These are phyloP conservation scores for Aschersonia sp. DNA, from an alignment of 2,329 filamentous ascomycete genomes.

Conservation along the genomic window DNA sequence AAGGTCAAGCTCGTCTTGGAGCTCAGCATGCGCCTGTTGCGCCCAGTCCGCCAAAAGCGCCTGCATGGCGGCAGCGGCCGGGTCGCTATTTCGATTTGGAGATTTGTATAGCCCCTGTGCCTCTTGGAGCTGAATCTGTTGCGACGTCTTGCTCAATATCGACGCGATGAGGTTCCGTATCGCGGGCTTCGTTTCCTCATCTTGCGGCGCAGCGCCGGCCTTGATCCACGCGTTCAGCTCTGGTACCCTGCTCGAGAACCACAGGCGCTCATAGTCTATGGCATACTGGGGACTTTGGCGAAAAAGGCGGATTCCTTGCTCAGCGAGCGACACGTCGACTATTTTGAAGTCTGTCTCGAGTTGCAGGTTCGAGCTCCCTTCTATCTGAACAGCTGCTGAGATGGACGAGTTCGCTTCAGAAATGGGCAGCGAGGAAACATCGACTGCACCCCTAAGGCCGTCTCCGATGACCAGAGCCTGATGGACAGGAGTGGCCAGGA, in stretches of 20 bases:
- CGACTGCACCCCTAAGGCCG: slow-evolving; percentile 53
- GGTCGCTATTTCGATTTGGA: slow-evolving; percentile 15
- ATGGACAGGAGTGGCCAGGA: slow-evolving; percentile 71
- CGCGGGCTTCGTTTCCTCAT: slow-evolving; percentile 44
- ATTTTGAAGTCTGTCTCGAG: slow-evolving; percentile 30
- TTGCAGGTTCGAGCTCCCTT: slow-evolving; percentile 23
- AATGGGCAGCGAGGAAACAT: slow-evolving; percentile 28
- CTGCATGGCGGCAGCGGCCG: slow-evolving; percentile 6
- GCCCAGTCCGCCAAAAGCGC: slow-evolving; percentile 52
- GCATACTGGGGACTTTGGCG: slow-evolving; percentile 56
- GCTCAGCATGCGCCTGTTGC: slow-evolving; percentile 65
- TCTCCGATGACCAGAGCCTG: slow-evolving; percentile 61
- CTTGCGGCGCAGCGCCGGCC: slow-evolving; percentile 23
- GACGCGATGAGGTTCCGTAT: slow-evolving; percentile 54
- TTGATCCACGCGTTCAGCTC: slow-evolving; percentile 52
- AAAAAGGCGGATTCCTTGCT: slow-evolving; percentile 49
- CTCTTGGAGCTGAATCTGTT: slow-evolving; percentile 35
- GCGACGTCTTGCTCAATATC: slow-evolving; percentile 40
- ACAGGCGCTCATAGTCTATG: slow-evolving; percentile 56
- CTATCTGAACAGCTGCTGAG: slow-evolving; percentile 43
- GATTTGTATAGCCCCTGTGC: slow-evolving; percentile 18
- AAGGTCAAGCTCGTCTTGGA: slow-evolving; percentile 63
- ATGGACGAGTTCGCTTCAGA: slow-evolving; percentile 25
- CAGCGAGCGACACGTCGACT: slow-evolving; percentile 50
- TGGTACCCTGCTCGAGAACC: slow-evolving; percentile 59